Base-by-base conservation (phyloP, 2,329 filamentous ascomycete species). In the Trichoderma sp. region DNA sequence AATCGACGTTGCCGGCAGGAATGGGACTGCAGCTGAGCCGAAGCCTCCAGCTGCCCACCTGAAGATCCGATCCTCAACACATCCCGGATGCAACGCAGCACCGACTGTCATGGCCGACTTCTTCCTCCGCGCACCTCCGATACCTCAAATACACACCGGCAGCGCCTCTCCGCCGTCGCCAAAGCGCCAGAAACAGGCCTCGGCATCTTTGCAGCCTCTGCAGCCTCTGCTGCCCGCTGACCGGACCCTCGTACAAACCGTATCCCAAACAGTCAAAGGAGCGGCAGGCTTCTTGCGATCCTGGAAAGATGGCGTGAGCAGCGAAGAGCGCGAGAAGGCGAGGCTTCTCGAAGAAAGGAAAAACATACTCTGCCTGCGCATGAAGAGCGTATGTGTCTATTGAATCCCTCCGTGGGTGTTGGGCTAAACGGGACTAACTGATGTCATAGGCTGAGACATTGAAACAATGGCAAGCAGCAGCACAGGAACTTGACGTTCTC, bases 401-500 rank as follows among this genome's bases (percentile, higher is more conserved):
- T 47, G 13, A 59, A 32, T 3, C 17, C 3, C 6, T 6, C 32
- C 20, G n/a, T 13, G 11, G 47, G n/a, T 53, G 47, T 53, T 53
- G 47, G 47, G 8, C 43, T 61, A 23, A n/a, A 57, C 26, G 20
- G 36, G 23, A 62, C 32, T 36, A 23, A 39, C 13, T 26, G 59
- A 23, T n/a, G 6, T 65, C 7, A 6, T 30, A 93, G 90, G 92
- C 93, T 73, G 86, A 88, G 72, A 88, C 88, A 1, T 87, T 90
- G 75, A 83, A 86, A 64, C 89, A 94, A 78, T 98, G 95, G 94
- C 88, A 91, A 75, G 84, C 84, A 17, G 92, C 93, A 11, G 95
- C 95, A 3, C 86, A 85, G 57, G 91, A 95, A 77, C 87, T 98
- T 57, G 95, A 98, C 78, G 80, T 86, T 11, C 83, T 97, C 15